Conservation (phyloP, 192 early-diverging fungal species). For the Coemansia sp. region DNA sequence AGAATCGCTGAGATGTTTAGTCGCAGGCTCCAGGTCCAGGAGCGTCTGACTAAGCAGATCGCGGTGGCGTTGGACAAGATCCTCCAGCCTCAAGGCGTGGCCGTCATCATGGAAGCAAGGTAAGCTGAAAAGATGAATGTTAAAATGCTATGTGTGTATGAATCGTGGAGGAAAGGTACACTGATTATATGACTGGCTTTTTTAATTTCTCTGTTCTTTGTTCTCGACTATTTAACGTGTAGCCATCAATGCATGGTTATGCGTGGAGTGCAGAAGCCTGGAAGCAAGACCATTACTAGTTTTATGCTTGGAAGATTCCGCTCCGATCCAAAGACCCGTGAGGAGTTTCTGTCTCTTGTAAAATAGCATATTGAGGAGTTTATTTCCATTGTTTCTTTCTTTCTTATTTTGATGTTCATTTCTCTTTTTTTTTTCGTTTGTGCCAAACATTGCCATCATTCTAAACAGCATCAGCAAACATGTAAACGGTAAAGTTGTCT, state of each 20-base stretch:
- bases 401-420: neutral
- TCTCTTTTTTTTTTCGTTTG: neutral
- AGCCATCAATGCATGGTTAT: constrained; percentile 97
- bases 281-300: constrained; percentile 90
- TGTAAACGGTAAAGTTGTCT: no score
- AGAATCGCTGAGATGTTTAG: constrained; percentile 98
- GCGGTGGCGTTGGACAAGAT: constrained; percentile 88
- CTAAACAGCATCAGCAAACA: neutral
- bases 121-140: constrained; percentile 44
- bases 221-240: neutral
- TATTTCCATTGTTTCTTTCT: neutral
- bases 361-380: constrained; percentile 10
- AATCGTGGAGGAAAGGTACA: constrained; percentile 18
- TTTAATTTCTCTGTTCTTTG: neutral
- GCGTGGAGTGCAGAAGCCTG: constrained; percentile 97
- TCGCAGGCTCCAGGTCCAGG: constrained; percentile 94
- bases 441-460: neutral
- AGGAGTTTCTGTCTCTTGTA: constrained; percentile 92
- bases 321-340: constrained; percentile 86
- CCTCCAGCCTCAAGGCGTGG: constrained; percentile 93
- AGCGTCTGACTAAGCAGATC: constrained; percentile 97
- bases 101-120: constrained; percentile 95
- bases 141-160: neutral
- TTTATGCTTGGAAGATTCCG: constrained; percentile 96
- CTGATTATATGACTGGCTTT: constrained; percentile 2